phyloP scores from a whole-genome alignment of 2,329 filamentous ascomycete species.

The Pyricularia sp. region DNA sequence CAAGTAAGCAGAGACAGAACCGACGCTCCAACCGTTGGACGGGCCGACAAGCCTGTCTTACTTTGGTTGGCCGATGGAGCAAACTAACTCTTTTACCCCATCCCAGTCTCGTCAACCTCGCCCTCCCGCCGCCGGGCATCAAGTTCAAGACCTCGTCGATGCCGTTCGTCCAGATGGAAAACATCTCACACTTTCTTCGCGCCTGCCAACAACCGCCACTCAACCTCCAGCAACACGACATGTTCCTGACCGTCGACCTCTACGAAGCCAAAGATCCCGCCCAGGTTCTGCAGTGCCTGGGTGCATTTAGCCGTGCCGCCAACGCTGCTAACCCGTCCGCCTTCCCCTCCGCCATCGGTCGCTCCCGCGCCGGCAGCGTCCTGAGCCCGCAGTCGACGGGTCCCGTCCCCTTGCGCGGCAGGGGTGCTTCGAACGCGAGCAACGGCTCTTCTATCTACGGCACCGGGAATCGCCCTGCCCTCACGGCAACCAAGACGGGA shows the following conservation, averaged over 20 bases:
- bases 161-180: conserved; percentile 99
- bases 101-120: conserved; percentile 70
- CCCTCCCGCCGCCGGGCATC: conserved; percentile 65
- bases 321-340: conserved; percentile 61
- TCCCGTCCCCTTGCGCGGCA: not conserved
- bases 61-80: not conserved
- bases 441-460: conserved; percentile 44
- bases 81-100: not conserved
- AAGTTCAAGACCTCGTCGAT: conserved; percentile 87
- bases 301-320: conserved; percentile 83
- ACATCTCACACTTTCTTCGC: conserved; percentile 90
- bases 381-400: conserved; percentile 62
- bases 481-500: conserved; percentile 41
- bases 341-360: conserved; percentile 71
- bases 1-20: conserved; percentile 50
- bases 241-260: conserved; percentile 93
- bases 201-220: conserved; percentile 80
- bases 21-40: not conserved
- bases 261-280: conserved; percentile 94
- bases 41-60: not conserved
- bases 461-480: conserved; percentile 21
- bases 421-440: conserved; percentile 47
- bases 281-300: conserved; percentile 87
- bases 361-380: conserved; percentile 47
- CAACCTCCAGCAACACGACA: conserved; percentile 84